These are phyloP conservation scores for Fagopyrum tataricum DNA, from an alignment of 148 eudicot species.

Conservation along the genomic window DNA sequence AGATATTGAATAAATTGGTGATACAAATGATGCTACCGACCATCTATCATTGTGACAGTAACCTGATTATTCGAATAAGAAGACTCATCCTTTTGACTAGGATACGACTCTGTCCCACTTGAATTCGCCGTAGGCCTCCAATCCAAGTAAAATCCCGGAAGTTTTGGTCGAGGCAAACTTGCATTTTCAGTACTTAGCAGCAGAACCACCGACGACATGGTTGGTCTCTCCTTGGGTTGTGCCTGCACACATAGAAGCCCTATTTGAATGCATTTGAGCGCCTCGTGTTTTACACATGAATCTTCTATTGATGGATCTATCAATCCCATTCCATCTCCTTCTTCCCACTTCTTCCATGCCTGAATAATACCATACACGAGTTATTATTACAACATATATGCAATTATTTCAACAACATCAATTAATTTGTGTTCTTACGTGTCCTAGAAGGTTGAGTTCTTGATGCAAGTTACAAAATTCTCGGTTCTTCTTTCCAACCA, in stretches of 20 bases:
- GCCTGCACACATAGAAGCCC: conserved; percentile 1
- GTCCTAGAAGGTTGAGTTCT: not conserved
- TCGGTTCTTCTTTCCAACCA: not conserved
- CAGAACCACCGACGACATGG: not conserved
- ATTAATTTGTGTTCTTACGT: not conserved
- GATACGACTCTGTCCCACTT: not conserved
- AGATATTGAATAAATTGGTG: too few species aligned
- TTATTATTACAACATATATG: not conserved
- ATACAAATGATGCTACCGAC: not conserved
- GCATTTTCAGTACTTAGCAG: not conserved
- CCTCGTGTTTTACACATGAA: not conserved
- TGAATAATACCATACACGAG: not conserved
- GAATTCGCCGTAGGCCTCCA: not conserved
- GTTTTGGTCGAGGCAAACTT: not conserved
- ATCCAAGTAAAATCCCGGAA: not conserved
- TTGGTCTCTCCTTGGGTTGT: not conserved
- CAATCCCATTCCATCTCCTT: not conserved
- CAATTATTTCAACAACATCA: not conserved
- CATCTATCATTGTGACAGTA: not conserved
- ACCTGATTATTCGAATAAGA: not conserved
- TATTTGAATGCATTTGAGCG: not conserved
- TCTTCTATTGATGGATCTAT: not conserved
- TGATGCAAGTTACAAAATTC: not conserved
- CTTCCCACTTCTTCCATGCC: conserved; percentile 4
- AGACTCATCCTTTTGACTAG: not conserved